Evolutionary conservation across 129 eudicot genomes (phyloP), one percentile per base, ranked within the genome.

Genomic region (Calendula officinalis): DNA sequence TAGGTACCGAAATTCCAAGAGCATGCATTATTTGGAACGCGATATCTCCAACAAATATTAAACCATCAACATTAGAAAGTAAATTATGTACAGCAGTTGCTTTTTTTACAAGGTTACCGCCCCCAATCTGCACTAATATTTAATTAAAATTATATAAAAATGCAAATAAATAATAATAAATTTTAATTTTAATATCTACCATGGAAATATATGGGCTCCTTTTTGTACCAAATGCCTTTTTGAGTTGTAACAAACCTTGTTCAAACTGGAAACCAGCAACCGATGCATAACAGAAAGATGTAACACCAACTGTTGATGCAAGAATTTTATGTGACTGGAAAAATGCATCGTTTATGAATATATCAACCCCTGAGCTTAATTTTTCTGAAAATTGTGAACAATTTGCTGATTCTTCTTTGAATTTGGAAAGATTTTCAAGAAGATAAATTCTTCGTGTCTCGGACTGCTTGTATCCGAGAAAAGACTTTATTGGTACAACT

Each of bases 1-100:
- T 62, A 56, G 95, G 90, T 46, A 87, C 86, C 6, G 80, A 75
- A 35, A 84, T 42, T 57, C 94, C 95, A 32, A 77, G 76, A 68
- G 90, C 97, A 78, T 87, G 86, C 95, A 90, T 90, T 64, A 90
- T 76, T 73, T 87, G 97, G 67, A 87, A 87, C n/a, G 90, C 85
- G 83, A 82, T 84, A 77, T 63, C 74, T 64, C 97, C 97, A 55
- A 84, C 87, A 82, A 90, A 87, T 42, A 84, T 63, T 48, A 90
- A 56, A 54, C 90, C 95, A 71, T 90, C 95, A 75, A 86, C 81
- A 14, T 6, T 62, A 61, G 95, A 82, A 37, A 79, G 80, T 64
- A 90, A 68, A 75, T 74, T 70, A 34, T 35, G 72, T 71, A 90
- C 61, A 16, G 90, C 95, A 41, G 66, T 76, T 62, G 87, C 84